These are phyloP conservation scores for Moesziomyces aphidis DNA, from an alignment of 1,284 basidiomycete species.

Conservation along the genomic window DNA sequence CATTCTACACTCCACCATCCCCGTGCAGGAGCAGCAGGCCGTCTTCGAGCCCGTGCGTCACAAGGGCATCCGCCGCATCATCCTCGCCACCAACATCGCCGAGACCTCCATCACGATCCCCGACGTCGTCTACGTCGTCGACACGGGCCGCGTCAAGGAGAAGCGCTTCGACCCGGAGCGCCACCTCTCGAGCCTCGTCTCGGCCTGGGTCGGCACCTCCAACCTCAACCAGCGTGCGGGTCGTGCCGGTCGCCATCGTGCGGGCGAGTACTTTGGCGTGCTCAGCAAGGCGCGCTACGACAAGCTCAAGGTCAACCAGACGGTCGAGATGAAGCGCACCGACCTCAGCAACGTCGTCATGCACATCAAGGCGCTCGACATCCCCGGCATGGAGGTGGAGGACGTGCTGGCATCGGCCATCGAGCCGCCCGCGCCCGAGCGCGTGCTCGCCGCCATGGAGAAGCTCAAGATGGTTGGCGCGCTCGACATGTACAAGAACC, in stretches of 20 bases:
- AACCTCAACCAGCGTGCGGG: constrained; percentile 94
- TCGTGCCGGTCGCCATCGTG: constrained; percentile 89
- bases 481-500: constrained; percentile 79
- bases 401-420: constrained; percentile 87
- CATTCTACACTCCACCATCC: constrained; percentile 89
- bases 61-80: constrained; percentile 78
- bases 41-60: constrained; percentile 75
- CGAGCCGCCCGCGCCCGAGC: constrained; percentile 85
- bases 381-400: constrained; percentile 87
- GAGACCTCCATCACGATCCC: constrained; percentile 91
- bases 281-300: constrained; percentile 77
- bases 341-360: constrained; percentile 70
- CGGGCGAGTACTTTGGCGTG: constrained; percentile 91
- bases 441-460: constrained; percentile 84
- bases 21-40: constrained; percentile 87
- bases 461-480: constrained; percentile 89
- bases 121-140: constrained; percentile 94
- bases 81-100: constrained; percentile 94
- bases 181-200: constrained; percentile 86
- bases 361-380: constrained; percentile 96
- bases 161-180: constrained; percentile 90
- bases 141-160: constrained; percentile 89
- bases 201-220: constrained; percentile 91
- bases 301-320: constrained; percentile 82
- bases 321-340: constrained; percentile 91